phyloP scores from a whole-genome alignment of 257 asterid genomes.

The Verbena officinalis region DNA sequence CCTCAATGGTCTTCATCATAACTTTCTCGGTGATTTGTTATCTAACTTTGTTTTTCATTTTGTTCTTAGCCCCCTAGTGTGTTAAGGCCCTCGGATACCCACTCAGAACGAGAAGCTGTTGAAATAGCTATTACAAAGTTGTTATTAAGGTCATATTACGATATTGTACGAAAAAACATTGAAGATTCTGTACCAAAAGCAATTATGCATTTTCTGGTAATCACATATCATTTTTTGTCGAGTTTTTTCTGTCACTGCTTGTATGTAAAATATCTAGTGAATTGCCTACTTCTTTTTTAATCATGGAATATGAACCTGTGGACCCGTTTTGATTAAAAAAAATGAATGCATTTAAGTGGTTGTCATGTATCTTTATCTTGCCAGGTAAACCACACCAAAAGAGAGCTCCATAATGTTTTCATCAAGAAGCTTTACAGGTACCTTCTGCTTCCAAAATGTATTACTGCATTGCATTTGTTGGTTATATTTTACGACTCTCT shows the following conservation, averaged over 20 bases:
- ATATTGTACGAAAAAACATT: constrained; percentile 67
- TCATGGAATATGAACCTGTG: constrained; percentile 4
- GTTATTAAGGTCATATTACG: constrained; percentile 64
- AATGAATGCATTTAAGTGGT: constrained; percentile 1
- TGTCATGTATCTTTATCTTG: constrained; percentile 27
- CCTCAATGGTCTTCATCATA: constrained; percentile 11
- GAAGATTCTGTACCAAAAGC: constrained; percentile 78
- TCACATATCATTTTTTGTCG: constrained; percentile 1
- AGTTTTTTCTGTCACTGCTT: not conserved
- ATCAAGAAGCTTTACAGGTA: constrained; percentile 95
- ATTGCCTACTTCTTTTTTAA: not conserved
- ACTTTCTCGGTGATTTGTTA: constrained; percentile 7
- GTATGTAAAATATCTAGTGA: not conserved
- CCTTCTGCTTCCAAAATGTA: constrained; percentile 21
- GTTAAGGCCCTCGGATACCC: constrained; percentile 58
- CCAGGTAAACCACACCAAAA: constrained; percentile 95
- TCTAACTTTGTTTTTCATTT: constrained; percentile 1
- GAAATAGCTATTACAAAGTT: constrained; percentile 59
- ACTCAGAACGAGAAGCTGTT: constrained; percentile 53
- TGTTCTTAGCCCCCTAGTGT: constrained; percentile 51
- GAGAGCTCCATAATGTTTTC: constrained; percentile 92
- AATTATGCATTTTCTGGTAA: constrained; percentile 80
- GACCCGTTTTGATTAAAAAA: not conserved
- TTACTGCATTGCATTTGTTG: constrained; percentile 3
- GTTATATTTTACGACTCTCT: not conserved